phyloP scores from a whole-genome alignment of 1,139 yeast species.

The Debaryomyces nepalensis region DNA sequence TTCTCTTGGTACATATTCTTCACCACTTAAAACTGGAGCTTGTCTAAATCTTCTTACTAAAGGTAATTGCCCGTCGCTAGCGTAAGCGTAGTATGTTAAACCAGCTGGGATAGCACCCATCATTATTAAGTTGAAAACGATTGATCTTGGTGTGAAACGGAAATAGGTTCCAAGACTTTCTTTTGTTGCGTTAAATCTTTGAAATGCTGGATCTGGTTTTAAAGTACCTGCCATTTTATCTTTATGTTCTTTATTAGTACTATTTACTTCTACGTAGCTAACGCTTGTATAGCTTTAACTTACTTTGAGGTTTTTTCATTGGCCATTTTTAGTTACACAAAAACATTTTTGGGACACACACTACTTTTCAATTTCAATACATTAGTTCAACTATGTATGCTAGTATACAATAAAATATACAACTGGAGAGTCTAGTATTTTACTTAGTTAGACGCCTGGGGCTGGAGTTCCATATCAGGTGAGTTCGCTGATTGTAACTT shows the following conservation, averaged over 20 bases:
- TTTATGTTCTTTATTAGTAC: not conserved
- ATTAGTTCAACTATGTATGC: slow-evolving; percentile 4
- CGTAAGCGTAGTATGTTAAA: slow-evolving; percentile 42
- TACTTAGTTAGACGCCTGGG: too few species aligned
- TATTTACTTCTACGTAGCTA: not conserved
- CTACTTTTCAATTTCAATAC: not conserved
- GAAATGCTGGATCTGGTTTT: slow-evolving; percentile 49
- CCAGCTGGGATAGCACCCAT: slow-evolving; percentile 49
- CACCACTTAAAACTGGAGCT: slow-evolving; percentile 39
- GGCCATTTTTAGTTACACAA: slow-evolving; percentile 9
- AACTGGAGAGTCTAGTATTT: too few species aligned
- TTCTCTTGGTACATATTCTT: slow-evolving; percentile 50
- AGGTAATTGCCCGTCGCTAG: slow-evolving; percentile 40
- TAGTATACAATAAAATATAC: slow-evolving; percentile 11
- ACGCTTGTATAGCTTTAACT: not conserved
- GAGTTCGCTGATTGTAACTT: slow-evolving; percentile 3
- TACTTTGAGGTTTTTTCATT: slow-evolving; percentile 13
- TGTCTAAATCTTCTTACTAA: slow-evolving; percentile 44
- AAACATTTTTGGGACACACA: not conserved
- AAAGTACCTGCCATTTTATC: slow-evolving; percentile 49
- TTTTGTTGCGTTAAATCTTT: slow-evolving; percentile 48
- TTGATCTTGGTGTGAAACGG: slow-evolving; percentile 49
- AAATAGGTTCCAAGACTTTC: slow-evolving; percentile 49
- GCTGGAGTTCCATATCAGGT: not conserved
- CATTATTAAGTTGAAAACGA: slow-evolving; percentile 37